Conservation (phyloP, 805 yeast genomes). For the Jamesozyma spencerorum region DNA sequence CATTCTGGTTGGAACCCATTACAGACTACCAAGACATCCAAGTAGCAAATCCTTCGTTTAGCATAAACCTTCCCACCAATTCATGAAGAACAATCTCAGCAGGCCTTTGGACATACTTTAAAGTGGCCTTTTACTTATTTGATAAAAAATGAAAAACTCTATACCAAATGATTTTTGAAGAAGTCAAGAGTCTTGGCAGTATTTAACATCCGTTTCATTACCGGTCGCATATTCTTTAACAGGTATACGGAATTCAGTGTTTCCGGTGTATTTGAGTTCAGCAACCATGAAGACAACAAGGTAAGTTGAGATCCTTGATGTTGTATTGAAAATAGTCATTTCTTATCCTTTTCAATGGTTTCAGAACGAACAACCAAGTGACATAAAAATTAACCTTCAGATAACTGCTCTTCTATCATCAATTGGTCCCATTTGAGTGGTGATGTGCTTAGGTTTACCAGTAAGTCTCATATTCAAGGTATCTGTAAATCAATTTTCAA, state of each 20-base stretch:
- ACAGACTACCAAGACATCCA: slow-evolving; percentile 88
- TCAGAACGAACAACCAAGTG: slow-evolving; percentile 52
- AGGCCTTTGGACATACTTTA: slow-evolving; percentile 58
- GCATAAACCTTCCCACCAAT: slow-evolving; percentile 84
- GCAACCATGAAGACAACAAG: slow-evolving; percentile 78
- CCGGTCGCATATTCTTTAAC: slow-evolving; percentile 78
- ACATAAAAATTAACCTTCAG: slow-evolving; percentile 66
- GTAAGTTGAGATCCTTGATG: slow-evolving; percentile 80
- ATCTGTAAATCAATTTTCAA: slow-evolving; percentile 50
- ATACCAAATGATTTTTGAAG: slow-evolving; percentile 64
- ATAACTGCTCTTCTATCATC: slow-evolving; percentile 79
- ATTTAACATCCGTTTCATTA: slow-evolving; percentile 57
- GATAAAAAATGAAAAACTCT: slow-evolving; percentile 66
- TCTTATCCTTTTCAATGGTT: slow-evolving; percentile 36
- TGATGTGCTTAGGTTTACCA: slow-evolving; percentile 57
- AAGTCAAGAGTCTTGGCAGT: slow-evolving; percentile 67
- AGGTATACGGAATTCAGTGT: slow-evolving; percentile 57
- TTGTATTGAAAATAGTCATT: slow-evolving; percentile 55
- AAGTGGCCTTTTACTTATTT: slow-evolving; percentile 61
- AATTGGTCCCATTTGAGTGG: slow-evolving; percentile 82
- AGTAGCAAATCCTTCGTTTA: slow-evolving; percentile 83
- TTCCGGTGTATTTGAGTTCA: slow-evolving; percentile 66
- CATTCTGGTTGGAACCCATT: slow-evolving; percentile 71
- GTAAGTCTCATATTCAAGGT: slow-evolving; percentile 53
- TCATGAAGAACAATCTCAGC: slow-evolving; percentile 85